Conservation (phyloP, 805 yeast genomes). For the Teunomyces tritomae region DNA sequence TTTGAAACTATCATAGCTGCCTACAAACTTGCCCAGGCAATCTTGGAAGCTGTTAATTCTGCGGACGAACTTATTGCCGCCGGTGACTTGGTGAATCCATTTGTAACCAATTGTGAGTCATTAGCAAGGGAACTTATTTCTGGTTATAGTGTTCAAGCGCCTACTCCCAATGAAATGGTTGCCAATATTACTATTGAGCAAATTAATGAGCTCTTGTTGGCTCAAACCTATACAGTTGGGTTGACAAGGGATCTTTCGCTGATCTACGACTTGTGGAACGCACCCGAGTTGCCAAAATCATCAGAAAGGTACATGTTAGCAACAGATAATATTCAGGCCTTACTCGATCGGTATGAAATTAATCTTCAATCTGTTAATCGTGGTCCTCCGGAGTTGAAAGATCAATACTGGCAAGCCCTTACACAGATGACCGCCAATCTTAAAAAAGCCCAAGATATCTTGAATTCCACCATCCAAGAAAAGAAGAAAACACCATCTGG, state of each 20-base stretch:
- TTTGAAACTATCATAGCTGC: constrained; percentile 31
- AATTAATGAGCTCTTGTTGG: constrained; percentile 29
- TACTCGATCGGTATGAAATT: constrained; percentile 36
- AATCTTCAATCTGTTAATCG: constrained; percentile 7
- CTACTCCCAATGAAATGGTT: constrained; percentile 19
- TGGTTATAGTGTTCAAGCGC: constrained; percentile 15
- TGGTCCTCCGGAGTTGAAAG: constrained; percentile 12
- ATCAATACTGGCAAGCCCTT: constrained; percentile 39
- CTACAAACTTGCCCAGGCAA: constrained; percentile 27
- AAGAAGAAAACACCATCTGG: constrained; percentile 15
- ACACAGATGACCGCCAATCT: constrained; percentile 34
- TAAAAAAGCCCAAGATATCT: constrained; percentile 38
- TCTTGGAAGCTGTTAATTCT: constrained; percentile 24
- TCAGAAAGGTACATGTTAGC: constrained; percentile 41
- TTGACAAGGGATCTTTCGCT: constrained; percentile 14
- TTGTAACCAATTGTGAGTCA: constrained; percentile 16
- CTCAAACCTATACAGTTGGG: constrained; percentile 26
- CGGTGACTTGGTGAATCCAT: constrained; percentile 16
- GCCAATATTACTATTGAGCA: constrained; percentile 27
- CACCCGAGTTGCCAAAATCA: constrained; percentile 19
- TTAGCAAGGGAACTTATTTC: constrained; percentile 18
- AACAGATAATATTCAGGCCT: constrained; percentile 42
- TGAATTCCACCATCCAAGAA: constrained; percentile 18
- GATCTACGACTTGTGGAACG: constrained; percentile 35
- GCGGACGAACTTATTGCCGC: neutral